Conservation (phyloP, 257 asterid species). For the Nicotiana obtusifolia region DNA sequence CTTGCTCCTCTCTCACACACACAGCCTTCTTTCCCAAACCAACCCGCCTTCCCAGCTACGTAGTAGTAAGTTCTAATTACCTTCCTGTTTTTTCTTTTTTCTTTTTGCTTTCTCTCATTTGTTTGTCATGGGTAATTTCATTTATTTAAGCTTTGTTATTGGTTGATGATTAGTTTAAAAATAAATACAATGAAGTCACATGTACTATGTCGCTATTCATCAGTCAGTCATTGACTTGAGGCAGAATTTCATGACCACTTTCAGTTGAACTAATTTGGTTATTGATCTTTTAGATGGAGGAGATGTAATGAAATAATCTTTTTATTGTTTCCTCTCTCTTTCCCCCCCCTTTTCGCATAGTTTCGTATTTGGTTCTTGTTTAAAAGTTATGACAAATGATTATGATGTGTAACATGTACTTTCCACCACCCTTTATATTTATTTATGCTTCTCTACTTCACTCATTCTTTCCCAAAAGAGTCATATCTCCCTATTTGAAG, state of each 20-base stretch:
- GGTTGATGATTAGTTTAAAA: no score
- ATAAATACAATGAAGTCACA: background rate
- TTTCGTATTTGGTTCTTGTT: background rate
- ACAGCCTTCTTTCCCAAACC: constrained; percentile 17
- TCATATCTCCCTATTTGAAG: no score
- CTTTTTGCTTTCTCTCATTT: background rate
- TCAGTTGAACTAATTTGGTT: background rate
- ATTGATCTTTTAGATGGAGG: background rate
- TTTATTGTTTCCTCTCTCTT: background rate
- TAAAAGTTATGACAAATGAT: background rate
- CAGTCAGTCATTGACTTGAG: background rate
- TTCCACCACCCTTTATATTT: background rate
- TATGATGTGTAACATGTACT: background rate
- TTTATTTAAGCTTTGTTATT: no score
- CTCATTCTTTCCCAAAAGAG: background rate
- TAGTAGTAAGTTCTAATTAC: constrained; percentile 23
- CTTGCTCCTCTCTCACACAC: constrained; percentile 16
- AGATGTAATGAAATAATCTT: background rate
- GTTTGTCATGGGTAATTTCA: background rate
- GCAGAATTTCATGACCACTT: background rate
- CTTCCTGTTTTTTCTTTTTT: background rate
- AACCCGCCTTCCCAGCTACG: constrained; percentile 8
- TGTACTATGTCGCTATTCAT: background rate
- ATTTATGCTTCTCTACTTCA: background rate
- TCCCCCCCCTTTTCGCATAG: background rate